phyloP scores from a whole-genome alignment of 768 basidiomycete species.

The Scleroderma citrinum region DNA sequence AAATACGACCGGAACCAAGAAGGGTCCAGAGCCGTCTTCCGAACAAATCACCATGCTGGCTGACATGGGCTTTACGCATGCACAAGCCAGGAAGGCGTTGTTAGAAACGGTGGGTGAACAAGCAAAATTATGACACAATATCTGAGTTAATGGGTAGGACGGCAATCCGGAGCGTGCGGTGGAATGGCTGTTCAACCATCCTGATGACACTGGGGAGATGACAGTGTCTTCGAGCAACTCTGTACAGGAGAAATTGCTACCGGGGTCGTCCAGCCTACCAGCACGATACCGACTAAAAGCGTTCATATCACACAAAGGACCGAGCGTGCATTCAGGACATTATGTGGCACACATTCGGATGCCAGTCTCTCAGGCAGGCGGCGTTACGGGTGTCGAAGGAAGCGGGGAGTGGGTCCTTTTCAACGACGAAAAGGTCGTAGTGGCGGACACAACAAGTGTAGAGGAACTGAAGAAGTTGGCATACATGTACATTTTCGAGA shows the following conservation, averaged over 20 bases:
- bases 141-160: conserved; percentile 35
- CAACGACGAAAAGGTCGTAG: conserved; percentile 95
- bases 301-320: conserved; percentile 96
- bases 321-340: conserved; percentile 91
- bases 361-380: conserved; percentile 3
- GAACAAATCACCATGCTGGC: conserved; percentile 70
- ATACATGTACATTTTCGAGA: conserved; percentile 92
- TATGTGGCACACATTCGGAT: conserved; percentile 77
- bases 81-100: conserved; percentile 84
- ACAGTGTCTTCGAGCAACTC: conserved; percentile 19
- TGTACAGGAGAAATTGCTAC: conserved; percentile 21
- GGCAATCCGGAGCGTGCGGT: conserved; percentile 81
- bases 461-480: conserved; percentile 76
- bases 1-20: conserved; percentile 16
- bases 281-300: conserved; percentile 79
- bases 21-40: conserved; percentile 49
- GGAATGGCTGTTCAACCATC: conserved; percentile 95
- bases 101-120: conserved; percentile 64
- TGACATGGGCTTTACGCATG: conserved; percentile 89
- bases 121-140: no score
- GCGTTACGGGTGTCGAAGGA: conserved; percentile 28
- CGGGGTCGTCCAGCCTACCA: conserved; percentile 60
- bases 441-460: conserved; percentile 79
- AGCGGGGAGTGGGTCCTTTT: conserved; percentile 77
- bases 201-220: conserved; percentile 76